Evolutionary conservation across 1,284 basidiomycete species (phyloP), one percentile per base, ranked within the genome.

Genomic region (Irpex rosettiformis): DNA sequence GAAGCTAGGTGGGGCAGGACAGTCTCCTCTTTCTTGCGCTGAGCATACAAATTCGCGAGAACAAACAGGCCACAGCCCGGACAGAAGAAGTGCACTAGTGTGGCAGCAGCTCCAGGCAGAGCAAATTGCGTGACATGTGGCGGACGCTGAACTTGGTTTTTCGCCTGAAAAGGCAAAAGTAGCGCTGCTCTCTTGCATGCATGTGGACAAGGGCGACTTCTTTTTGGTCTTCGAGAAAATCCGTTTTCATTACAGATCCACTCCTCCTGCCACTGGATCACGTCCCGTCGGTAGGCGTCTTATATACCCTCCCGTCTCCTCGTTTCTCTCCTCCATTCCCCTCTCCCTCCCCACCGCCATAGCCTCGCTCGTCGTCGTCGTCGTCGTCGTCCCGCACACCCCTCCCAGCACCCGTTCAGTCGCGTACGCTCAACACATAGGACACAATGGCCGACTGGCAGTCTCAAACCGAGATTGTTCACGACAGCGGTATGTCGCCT

Each of bases 401-500:
- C 54, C 24, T 16, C 57, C 16, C 24, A 37, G 45, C 16, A 37
- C 37, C 55, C 57, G 22, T 29, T 25, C 22, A 8, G 22, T 54
- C 49, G n/a, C 11, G 28, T 43, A 22, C 25, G 24, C 29, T 24
- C 52, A 13, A 27, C 16, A 33, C 45, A 33, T 18, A 27, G 30
- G 33, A 49, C 64, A 61, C 54, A 55, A 70, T 70, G 70, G 59
- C 64, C 55, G 64, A 71, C 48, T 72, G 86, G 86, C 72, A 73
- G 49, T 86, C 85, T 7, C 65, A 69, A 27, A 69, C 66, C 4
- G 82, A 84, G 69, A 65, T 87, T 57, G 64, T 64, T 48, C 73
- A 75, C 52, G 82, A 89, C 67, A 73, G 70, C 45, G 71, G 84
- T 85, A 63, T 61, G 81, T 70, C 55, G 29, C 21, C 29, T 51